Percentiles rank a stretch among this genome's conserved stretches.
Conservation (phyloP, 768 basidiomycete genomes). For the Coprinopsis cinerea region DNA sequence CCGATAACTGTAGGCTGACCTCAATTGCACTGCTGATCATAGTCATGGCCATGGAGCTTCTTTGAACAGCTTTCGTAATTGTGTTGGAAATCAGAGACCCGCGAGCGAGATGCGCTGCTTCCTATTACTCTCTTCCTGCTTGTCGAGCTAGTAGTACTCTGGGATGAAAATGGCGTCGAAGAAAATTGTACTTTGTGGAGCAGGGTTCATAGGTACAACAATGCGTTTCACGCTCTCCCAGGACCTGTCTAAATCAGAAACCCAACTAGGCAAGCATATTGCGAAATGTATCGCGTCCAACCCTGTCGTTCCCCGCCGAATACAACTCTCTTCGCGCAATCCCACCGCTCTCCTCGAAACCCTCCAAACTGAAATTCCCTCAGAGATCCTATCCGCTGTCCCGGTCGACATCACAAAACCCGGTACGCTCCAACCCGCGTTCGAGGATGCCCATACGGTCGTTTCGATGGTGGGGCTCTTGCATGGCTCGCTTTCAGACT, state of each 20-base stretch:
- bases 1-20: no score
- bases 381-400: conserved; percentile 31
- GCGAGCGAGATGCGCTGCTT: not conserved
- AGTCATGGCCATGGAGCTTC: no score
- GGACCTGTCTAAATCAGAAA: not conserved
- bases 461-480: conserved; percentile 69
- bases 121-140: not conserved
- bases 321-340: conserved; percentile 62
- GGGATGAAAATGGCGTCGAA: conserved; percentile 14
- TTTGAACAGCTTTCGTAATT: no score
- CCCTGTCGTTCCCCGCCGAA: conserved; percentile 15
- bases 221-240: no score
- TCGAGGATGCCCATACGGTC: conserved; percentile 51
- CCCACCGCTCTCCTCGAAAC: conserved; percentile 56
- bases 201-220: conserved; percentile 65
- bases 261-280: conserved; percentile 50
- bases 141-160: no score
- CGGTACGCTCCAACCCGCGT: conserved; percentile 38
- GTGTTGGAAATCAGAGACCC: no score
- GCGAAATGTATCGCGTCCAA: conserved; percentile 41
- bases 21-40: no score
- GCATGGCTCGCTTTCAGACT: conserved; percentile 47
- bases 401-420: conserved; percentile 52
- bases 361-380: conserved; percentile 36
- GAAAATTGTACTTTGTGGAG: conserved; percentile 48